Conservation (phyloP, 2,329 filamentous ascomycete species). For the Fusarium anthophilum region DNA sequence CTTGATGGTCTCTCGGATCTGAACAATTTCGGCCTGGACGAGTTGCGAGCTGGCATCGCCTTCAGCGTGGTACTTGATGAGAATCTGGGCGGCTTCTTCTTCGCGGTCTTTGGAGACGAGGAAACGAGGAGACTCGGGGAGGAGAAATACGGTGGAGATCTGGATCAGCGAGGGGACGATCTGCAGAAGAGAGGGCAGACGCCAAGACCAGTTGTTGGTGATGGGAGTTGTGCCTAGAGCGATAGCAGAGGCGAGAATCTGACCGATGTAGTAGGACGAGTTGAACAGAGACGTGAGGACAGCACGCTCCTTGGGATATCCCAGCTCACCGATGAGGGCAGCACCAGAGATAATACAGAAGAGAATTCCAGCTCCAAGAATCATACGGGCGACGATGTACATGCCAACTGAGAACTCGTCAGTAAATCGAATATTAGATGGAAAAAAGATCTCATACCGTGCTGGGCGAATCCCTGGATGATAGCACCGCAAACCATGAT, state of each 20-base stretch:
- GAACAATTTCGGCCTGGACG: conserved; percentile 67
- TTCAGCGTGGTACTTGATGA: conserved; percentile 60
- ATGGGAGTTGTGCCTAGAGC: conserved; percentile 56
- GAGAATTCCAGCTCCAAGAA: conserved; percentile 70
- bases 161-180: conserved; percentile 51
- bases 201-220: conserved; percentile 45
- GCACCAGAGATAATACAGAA: conserved; percentile 68
- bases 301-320: conserved; percentile 68
- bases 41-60: conserved; percentile 60
- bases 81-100: conserved; percentile 47
- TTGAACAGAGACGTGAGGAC: conserved; percentile 51
- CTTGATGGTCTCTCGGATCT: conserved; percentile 67
- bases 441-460: conserved; percentile 37
- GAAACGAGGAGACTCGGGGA: conserved; percentile 48
- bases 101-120: conserved; percentile 45
- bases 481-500: conserved; percentile 65
- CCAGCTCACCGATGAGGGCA: conserved; percentile 67
- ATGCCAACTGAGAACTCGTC: conserved; percentile 54
- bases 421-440: background rate
- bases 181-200: conserved; percentile 57
- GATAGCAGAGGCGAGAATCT: conserved; percentile 60
- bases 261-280: conserved; percentile 65
- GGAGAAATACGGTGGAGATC: conserved; percentile 49
- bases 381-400: conserved; percentile 68
- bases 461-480: conserved; percentile 62